Base-by-base conservation (phyloP, 2,329 filamentous ascomycete genomes). In the Calonectria multiphialidica region DNA sequence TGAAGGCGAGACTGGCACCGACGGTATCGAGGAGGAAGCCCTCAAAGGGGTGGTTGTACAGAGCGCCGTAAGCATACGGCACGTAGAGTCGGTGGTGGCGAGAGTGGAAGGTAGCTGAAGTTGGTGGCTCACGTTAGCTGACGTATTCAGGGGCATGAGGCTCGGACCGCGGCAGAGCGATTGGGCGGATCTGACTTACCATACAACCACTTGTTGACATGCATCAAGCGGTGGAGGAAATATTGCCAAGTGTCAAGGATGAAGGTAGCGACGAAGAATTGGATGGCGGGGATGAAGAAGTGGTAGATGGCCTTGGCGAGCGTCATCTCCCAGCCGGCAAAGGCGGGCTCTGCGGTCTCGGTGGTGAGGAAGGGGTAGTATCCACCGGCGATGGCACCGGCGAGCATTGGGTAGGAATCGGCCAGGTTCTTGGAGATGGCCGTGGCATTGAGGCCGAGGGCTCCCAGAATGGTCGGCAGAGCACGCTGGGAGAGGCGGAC, bases 231-330 rank as follows among this genome's bases (percentile, higher is more conserved):
- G 85, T 99, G 97, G 79, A 96, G 89, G 85, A 98, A 98, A 86
- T 99, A 99, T 83, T 99, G 96, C 97, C 97, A 99, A 53, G 95
- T 97, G 85, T 99, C 97, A 77, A 98, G 90, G 76, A 97, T 88
- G 75, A 91, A 86, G 72, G 96, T 90, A 28, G 93, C 97, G 62
- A 94, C 80, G 70, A 90, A 85, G 81, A 98, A 94, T 83, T 98
- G 96, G 61, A 96, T 68, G 3, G 87, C 89, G 0, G 97, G 97
- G 74, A 98, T 89, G 45, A 93, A 82, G 74, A 92, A 85, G 88
- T 94, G 93, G 86, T 98, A 98, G 76, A 98, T 90, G 72, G 90
- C 87, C 83, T 93, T 93, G 49, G 95, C 97, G 40, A 91, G 84
- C 35, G 88, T 76, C 50, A 97, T 80, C 84, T 98, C 96, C 96